phyloP scores from a whole-genome alignment of 1,139 yeast genomes.

The Candida mesenterica region DNA sequence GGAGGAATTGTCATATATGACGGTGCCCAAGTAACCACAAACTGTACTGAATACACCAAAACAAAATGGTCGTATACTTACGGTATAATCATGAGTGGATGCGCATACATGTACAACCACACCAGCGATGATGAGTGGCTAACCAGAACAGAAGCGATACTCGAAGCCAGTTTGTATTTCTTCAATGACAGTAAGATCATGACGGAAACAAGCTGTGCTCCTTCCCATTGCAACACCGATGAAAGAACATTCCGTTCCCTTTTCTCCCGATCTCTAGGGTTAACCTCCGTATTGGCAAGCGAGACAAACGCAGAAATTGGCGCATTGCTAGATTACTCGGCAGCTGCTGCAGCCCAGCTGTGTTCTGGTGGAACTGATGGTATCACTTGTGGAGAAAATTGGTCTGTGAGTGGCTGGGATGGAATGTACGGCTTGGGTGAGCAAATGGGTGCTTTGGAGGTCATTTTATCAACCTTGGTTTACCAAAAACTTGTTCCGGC shows the following conservation, averaged over 20 bases:
- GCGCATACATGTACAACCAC: constrained; percentile 7
- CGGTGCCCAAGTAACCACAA: constrained; percentile 7
- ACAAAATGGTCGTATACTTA: constrained; percentile 9
- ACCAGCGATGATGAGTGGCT: constrained; percentile 7
- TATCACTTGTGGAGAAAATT: constrained; percentile 9
- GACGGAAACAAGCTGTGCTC: constrained; percentile 8
- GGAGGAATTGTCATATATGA: constrained; percentile 8
- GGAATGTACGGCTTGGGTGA: constrained; percentile 8
- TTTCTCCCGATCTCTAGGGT: constrained; percentile 14
- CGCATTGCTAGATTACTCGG: constrained; percentile 4
- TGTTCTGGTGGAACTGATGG: constrained; percentile 11
- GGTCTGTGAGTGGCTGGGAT: constrained; percentile 8
- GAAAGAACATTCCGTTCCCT: constrained; percentile 11
- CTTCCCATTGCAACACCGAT: constrained; percentile 8
- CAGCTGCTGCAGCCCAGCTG: constrained; percentile 6
- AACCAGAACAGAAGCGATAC: constrained; percentile 9
- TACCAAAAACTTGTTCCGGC: not conserved
- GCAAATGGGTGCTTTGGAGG: constrained; percentile 9
- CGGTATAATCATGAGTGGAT: constrained; percentile 7
- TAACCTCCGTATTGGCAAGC: constrained; percentile 15
- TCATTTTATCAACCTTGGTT: constrained; percentile 3
- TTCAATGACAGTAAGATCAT: constrained; percentile 5
- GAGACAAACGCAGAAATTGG: constrained; percentile 11
- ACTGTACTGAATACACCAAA: constrained; percentile 7
- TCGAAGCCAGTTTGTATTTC: constrained; percentile 5